Conservation (phyloP, 106 monocot genomes). For the Dendrobium catenatum region DNA sequence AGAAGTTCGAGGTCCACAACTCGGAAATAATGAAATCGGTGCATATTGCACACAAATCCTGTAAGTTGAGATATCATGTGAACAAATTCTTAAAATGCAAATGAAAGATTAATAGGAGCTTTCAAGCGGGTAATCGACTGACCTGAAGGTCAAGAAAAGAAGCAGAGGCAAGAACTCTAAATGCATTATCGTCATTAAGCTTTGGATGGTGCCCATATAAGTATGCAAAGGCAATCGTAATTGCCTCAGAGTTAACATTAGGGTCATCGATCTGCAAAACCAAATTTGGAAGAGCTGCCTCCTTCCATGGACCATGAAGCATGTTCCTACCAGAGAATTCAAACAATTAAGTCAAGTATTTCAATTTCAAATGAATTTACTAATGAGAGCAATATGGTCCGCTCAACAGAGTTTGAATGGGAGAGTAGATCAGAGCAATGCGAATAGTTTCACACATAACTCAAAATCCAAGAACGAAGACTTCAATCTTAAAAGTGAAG, state of each 20-base stretch:
- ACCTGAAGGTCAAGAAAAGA: constrained; percentile 99
- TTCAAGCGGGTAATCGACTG: neutral
- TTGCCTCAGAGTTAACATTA: constrained; percentile 85
- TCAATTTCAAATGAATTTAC: neutral
- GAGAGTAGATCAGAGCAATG: no score
- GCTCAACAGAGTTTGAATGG: no score
- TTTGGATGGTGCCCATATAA: constrained; percentile 92
- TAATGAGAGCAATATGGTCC: no score
- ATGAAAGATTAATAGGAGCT: neutral
- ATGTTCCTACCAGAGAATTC: constrained; percentile 54
- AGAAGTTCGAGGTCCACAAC: constrained; percentile 87
- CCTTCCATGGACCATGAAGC: constrained; percentile 99
- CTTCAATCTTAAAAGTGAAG: neutral
- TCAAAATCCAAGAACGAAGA: no score
- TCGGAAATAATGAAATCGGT: constrained; percentile 97
- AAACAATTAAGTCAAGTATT: constrained; percentile 1
- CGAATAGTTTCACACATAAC: no score
- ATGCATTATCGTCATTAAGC: constrained; percentile 88
- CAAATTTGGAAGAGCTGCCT: constrained; percentile 71
- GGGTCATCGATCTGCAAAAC: constrained; percentile 77
- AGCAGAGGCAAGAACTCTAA: constrained; percentile 87
- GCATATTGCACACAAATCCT: constrained; percentile 96
- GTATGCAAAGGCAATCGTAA: constrained; percentile 71
- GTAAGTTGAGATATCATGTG: constrained; percentile 16
- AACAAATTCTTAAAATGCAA: neutral